Conservation (phyloP, 73 alveolate genomes). For the Paramecium pentaurelia region DNA sequence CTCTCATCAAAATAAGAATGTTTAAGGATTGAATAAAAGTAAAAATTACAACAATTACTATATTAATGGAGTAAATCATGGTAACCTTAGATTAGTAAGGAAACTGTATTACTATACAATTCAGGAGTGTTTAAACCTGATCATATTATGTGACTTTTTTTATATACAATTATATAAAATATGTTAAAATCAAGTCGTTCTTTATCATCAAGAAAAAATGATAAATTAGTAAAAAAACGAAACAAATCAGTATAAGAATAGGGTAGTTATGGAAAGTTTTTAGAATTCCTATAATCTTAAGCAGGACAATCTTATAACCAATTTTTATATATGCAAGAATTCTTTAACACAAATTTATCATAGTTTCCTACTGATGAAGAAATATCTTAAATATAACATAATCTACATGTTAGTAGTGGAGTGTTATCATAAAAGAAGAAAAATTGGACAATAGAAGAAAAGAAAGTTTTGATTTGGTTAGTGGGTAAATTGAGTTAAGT, state of each 20-base stretch:
- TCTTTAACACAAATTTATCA: background rate
- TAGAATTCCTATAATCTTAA: background rate
- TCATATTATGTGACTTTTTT: background rate
- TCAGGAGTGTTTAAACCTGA: slow-evolving; percentile 42
- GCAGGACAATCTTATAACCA: background rate
- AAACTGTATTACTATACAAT: background rate
- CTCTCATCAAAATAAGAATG: background rate
- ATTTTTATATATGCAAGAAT: background rate
- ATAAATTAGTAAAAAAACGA: background rate
- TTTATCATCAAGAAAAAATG: background rate
- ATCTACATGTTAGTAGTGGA: background rate
- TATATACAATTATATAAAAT: background rate
- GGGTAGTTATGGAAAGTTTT: background rate
- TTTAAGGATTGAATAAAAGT: background rate
- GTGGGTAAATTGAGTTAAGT: background rate
- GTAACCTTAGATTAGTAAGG: background rate
- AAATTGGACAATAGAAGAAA: slow-evolving; percentile 3
- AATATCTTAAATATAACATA: background rate
- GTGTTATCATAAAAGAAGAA: background rate
- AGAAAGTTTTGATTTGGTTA: background rate
- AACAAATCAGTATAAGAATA: background rate
- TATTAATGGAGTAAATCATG: slow-evolving; percentile 29
- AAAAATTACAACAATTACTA: background rate
- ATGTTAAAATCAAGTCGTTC: background rate
- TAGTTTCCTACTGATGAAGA: background rate